phyloP scores from a whole-genome alignment of 2,329 filamentous ascomycete genomes.

The Fusarium heterosporum region DNA sequence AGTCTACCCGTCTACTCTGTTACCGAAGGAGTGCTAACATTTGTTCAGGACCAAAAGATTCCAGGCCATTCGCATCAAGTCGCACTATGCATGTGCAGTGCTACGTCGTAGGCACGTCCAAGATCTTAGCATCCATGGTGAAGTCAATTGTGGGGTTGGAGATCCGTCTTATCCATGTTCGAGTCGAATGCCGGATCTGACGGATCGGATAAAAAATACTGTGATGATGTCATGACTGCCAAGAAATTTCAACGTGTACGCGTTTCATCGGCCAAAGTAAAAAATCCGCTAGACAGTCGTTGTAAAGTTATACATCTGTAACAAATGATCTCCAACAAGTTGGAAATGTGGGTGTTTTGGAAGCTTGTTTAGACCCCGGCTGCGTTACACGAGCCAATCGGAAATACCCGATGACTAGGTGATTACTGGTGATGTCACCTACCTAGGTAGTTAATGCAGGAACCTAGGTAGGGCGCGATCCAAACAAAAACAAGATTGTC shows the following conservation, averaged over 20 bases:
- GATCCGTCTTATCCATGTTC: slow-evolving; percentile 3
- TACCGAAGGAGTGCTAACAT: slow-evolving; percentile 45
- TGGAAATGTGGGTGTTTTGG: slow-evolving; percentile 10
- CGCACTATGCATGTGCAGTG: not conserved
- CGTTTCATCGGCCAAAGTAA: slow-evolving; percentile 1
- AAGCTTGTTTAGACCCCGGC: slow-evolving; percentile 31
- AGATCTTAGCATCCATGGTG: not conserved
- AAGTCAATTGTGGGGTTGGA: slow-evolving; percentile 18
- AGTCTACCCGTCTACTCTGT: slow-evolving; percentile 52
- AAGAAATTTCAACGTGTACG: slow-evolving; percentile 3
- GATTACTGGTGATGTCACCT: slow-evolving; percentile 34
- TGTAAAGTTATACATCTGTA: slow-evolving; percentile 14
- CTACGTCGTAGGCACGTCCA: not conserved
- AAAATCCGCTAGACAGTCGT: not conserved
- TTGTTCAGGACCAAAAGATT: slow-evolving; percentile 32
- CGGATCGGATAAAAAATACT: slow-evolving; percentile 6
- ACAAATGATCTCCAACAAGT: slow-evolving; percentile 22
- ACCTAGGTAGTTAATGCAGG: slow-evolving; percentile 20
- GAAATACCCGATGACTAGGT: slow-evolving; percentile 17
- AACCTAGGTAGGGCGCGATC: slow-evolving; percentile 27
- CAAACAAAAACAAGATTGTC: slow-evolving; percentile 28
- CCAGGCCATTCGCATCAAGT: not conserved
- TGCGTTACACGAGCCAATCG: slow-evolving; percentile 21
- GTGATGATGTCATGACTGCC: slow-evolving; percentile 34
- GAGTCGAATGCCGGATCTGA: slow-evolving; percentile 13